Conservation (phyloP, 805 yeast species). For the Saccharomyces mikatae region DNA sequence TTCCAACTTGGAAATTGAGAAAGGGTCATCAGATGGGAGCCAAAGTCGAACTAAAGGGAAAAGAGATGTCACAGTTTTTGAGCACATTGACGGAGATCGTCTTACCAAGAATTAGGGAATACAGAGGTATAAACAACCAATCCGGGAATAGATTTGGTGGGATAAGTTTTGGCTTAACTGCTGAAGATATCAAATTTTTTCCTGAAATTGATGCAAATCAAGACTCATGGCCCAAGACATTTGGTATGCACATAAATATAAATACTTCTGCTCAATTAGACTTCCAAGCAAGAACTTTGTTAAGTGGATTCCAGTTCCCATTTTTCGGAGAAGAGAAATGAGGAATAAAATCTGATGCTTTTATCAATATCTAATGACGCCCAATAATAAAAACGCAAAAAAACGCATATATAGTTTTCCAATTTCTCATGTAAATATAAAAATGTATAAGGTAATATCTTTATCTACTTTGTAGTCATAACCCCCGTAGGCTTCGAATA, state of each 20-base stretch:
- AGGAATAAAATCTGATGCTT: background rate
- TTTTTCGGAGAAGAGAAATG: constrained; percentile 40
- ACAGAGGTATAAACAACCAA: constrained; percentile 63
- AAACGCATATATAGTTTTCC: constrained; percentile 1
- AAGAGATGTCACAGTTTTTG: constrained; percentile 77
- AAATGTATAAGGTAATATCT: background rate
- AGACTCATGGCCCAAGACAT: constrained; percentile 81
- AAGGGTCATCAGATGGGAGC: constrained; percentile 90
- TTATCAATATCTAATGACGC: background rate
- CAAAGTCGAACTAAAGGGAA: constrained; percentile 65
- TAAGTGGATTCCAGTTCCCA: constrained; percentile 78
- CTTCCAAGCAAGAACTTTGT: constrained; percentile 74
- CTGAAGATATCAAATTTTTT: constrained; percentile 70
- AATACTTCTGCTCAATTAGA: constrained; percentile 88
- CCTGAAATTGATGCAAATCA: constrained; percentile 90
- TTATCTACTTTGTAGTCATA: background rate
- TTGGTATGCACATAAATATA: constrained; percentile 77
- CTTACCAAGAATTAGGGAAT: constrained; percentile 85
- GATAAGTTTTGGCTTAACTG: constrained; percentile 72
- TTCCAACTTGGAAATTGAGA: constrained; percentile 79
- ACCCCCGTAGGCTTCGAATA: background rate
- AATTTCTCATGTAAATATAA: constrained; percentile 3
- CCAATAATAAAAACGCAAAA: background rate
- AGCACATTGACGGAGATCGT: constrained; percentile 85
- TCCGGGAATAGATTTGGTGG: constrained; percentile 84